Base-by-base conservation (phyloP, 352 stramenopile species). In the Globisporangium ultimum region DNA sequence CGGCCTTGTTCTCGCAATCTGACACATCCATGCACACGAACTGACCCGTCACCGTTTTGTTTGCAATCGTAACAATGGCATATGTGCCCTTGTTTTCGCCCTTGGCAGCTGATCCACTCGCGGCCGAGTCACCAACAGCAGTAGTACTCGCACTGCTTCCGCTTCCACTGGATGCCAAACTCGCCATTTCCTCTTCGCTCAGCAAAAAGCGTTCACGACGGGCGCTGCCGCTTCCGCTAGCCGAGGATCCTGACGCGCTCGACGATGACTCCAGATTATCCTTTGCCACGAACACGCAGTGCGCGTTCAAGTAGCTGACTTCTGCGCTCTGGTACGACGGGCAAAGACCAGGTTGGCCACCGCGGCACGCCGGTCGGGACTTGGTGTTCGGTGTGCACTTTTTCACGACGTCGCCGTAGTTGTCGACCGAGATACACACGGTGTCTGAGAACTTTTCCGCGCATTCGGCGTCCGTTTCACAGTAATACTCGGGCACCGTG, bases 341-440 rank as follows among this genome's bases (percentile, higher is more conserved):
- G 49, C 85, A 94, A 5, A 94, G 61, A 10, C 85, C 85, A 2
- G 83, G 78, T 55, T 84, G 72, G 5, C 71, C 77, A 17, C 84
- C 83, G 20, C 77, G 81, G 54, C 85, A 95, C n/a, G 84, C 85
- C 0, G 83, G 83, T 3, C 82, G 82, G 55, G 76, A 74, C 52
- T 80, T 66, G 15, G 84, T 88, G 71, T 95, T 91, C 48, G 85
- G 85, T 21, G 85, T 95, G 68, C 85, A 95, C 62, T 95, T 95
- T 32, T 70, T 73, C 17, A 80, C 61, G n/a, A 80, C 64, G 50
- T 87, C 80, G 53, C 81, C 83, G 52, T 90, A 90, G 49, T 78
- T 84, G 68, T 91, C 77, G 46, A 95, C 80, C 22, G 71, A 68
- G 59, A 95, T 93, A 61, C 86, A 95, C 54, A 71, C 81, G 1